Evolutionary conservation across 1,139 yeast genomes (phyloP), one percentile per base, ranked within the genome.

Genomic region (Yamadazyma sp.): DNA sequence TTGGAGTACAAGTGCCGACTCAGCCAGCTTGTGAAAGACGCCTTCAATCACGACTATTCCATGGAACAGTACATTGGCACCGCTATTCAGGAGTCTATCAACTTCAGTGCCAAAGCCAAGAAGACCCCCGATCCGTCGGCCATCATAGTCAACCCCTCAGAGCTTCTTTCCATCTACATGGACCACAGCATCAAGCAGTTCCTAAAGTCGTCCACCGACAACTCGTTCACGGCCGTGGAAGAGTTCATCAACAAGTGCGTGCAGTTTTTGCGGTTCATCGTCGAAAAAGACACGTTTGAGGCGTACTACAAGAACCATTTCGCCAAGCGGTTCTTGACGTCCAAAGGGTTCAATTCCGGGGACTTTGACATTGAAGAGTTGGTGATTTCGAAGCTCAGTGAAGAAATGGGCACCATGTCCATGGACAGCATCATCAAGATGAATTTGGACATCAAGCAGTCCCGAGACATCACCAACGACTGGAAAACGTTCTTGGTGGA

Each of bases 271-370:
- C 68, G 83, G 40, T 82, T 78, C 50, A 72, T 92, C 29, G 73
- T 78, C 38, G 97, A 92, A 51, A 90, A 88, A 55, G 97, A 92
- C 59, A 69, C 87, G 27, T 92, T 92, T 61, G 96, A 88, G 57
- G 81, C 78, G 24, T 82, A 85, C 47, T 92, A 88, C 61, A 90
- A 90, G 50, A 86, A 84, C 39, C 96, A 88, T 62, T 73, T 92
- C 46, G 97, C 97, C 1, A 88, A 87, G 56, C 68, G 98, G 42
- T 70, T 92, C 39, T 81, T 86, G 41, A 79, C 73, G 41, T 52
- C 73, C 11, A 76, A 75, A 43, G 58, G 59, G 1, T 45, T 54
- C 16, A 43, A 56, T 3, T 50, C 45, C 30, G 38, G 42, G 3
- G 43, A 44, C 8, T 61, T 72, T 4, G 94, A 86, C 43, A 63